Conservation (phyloP, 2,329 filamentous ascomycete species). For the Tolypocladium pustulatum region DNA sequence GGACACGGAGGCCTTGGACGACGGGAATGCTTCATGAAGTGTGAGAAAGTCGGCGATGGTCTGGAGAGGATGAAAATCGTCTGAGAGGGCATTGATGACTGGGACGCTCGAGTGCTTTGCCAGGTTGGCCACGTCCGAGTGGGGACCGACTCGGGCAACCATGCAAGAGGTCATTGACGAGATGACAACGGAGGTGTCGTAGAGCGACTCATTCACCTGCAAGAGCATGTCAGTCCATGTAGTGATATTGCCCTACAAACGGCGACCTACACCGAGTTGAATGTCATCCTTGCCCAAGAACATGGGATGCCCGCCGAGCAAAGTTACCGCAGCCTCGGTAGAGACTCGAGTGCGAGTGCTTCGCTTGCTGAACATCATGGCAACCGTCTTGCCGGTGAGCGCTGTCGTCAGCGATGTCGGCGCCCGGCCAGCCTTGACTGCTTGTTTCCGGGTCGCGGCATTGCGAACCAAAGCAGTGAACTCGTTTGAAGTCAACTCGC, state of each 20-base stretch:
- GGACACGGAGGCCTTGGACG: conserved; percentile 23
- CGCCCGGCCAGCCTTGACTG: conserved; percentile 55
- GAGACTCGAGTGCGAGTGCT: conserved; percentile 89
- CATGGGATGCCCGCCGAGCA: conserved; percentile 89
- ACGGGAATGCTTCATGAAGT: conserved; percentile 66
- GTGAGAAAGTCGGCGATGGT: conserved; percentile 91
- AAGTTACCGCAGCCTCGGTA: conserved; percentile 80
- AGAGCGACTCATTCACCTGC: conserved; percentile 84
- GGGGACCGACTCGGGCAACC: conserved; percentile 67
- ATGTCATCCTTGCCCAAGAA: conserved; percentile 95
- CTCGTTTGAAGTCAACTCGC: conserved; percentile 71
- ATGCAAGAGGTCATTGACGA: conserved; percentile 87
- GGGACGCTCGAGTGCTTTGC: conserved; percentile 67
- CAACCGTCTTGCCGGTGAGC: conserved; percentile 69
- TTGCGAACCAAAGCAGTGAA: conserved; percentile 74
- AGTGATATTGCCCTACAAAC: neutral
- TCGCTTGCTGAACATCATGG: conserved; percentile 95
- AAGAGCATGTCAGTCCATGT: neutral
- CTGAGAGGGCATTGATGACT: conserved; percentile 79
- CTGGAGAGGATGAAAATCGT: conserved; percentile 89
- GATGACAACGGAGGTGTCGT: conserved; percentile 83
- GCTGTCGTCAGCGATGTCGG: conserved; percentile 48
- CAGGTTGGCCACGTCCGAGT: conserved; percentile 62
- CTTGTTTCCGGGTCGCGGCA: conserved; percentile 65
- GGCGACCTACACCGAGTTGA: conserved; percentile 67